Percentiles rank a stretch among this genome's conserved stretches.
These are phyloP conservation scores for Antarctomyces pellizariae DNA, from an alignment of 495 filamentous ascomycete species.

Conservation along the genomic window DNA sequence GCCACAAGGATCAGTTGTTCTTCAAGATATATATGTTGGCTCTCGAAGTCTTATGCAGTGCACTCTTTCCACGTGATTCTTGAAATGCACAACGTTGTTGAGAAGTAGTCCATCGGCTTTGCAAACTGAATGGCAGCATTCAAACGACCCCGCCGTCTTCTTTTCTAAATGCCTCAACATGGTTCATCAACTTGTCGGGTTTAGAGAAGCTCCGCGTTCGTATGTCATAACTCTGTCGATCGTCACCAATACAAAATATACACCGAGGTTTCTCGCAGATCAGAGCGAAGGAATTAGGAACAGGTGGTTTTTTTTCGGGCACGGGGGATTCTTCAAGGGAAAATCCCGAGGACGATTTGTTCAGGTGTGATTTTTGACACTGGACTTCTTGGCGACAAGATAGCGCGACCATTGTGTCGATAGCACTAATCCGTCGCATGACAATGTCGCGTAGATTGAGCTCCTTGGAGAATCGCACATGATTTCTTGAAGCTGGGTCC, in stretches of 20 bases:
- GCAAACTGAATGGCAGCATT: too few species aligned
- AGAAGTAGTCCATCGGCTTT: too few species aligned
- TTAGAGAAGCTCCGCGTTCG: not conserved
- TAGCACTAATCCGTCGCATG: slow-evolving; percentile 3
- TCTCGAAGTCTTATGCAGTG: too few species aligned
- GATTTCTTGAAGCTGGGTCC: slow-evolving; percentile 4
- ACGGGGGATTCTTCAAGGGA: slow-evolving; percentile 1
- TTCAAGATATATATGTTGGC: too few species aligned
- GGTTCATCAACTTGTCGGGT: slow-evolving; percentile 4
- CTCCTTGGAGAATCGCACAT: slow-evolving; percentile 6
- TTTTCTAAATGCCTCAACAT: too few species aligned
- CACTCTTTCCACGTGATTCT: too few species aligned
- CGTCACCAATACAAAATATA: slow-evolving; percentile 3
- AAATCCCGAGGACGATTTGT: slow-evolving; percentile 1
- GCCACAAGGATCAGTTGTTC: too few species aligned
- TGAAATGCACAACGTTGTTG: too few species aligned
- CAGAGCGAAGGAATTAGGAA: too few species aligned
- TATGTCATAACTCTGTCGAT: slow-evolving; percentile 1
- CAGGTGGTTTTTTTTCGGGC: too few species aligned
- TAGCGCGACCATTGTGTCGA: slow-evolving; percentile 3
- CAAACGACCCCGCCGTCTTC: too few species aligned
- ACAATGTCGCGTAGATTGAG: slow-evolving; percentile 5
- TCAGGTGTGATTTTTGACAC: slow-evolving; percentile 1
- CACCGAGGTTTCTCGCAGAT: slow-evolving; percentile 1
- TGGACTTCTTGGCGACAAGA: slow-evolving; percentile 4